These are phyloP conservation scores for Ascochyta lentis DNA, from an alignment of 2,329 filamentous ascomycete species.

Conservation along the genomic window DNA sequence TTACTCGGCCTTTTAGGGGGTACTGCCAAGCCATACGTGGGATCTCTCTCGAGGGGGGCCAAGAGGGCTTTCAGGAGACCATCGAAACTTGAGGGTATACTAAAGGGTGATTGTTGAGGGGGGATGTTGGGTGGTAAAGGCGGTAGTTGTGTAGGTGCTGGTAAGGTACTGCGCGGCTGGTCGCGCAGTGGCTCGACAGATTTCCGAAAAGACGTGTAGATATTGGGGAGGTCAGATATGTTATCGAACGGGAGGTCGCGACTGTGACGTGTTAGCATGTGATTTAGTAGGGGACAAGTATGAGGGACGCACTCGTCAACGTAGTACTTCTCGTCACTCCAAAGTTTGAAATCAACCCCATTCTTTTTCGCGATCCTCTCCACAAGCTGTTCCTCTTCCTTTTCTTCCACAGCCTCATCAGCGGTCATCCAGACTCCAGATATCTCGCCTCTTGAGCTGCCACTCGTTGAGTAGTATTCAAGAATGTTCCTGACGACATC, in stretches of 20 bases:
- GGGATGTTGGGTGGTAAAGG: conserved; percentile 65
- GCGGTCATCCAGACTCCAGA: conserved; percentile 75
- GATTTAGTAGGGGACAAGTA: neutral
- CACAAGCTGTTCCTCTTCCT: conserved; percentile 66
- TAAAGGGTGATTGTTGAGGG: conserved; percentile 67
- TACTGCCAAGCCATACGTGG: conserved; percentile 55
- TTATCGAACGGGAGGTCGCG: conserved; percentile 68
- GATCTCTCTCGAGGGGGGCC: conserved; percentile 61
- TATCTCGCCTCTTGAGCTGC: conserved; percentile 53
- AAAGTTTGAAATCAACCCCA: conserved; percentile 67
- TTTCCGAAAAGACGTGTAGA: conserved; percentile 79
- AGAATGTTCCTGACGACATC: conserved; percentile 68
- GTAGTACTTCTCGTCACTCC: conserved; percentile 78
- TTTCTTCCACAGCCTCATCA: conserved; percentile 74
- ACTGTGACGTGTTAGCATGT: conserved; percentile 50
- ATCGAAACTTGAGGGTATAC: conserved; percentile 63
- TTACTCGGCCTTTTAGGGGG: conserved; percentile 61
- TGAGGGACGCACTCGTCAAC: conserved; percentile 71
- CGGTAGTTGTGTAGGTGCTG: conserved; percentile 64
- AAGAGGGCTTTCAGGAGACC: conserved; percentile 62
- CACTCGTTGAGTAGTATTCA: conserved; percentile 47
- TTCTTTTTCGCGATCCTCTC: conserved; percentile 60
- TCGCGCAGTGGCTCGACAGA: conserved; percentile 73
- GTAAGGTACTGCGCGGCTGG: conserved; percentile 65
- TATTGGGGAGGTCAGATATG: conserved; percentile 69